Evolutionary conservation across 352 stramenopile genomes (phyloP), one percentile per base, ranked within the genome.

Genomic region (Globisporangium okanoganense): DNA sequence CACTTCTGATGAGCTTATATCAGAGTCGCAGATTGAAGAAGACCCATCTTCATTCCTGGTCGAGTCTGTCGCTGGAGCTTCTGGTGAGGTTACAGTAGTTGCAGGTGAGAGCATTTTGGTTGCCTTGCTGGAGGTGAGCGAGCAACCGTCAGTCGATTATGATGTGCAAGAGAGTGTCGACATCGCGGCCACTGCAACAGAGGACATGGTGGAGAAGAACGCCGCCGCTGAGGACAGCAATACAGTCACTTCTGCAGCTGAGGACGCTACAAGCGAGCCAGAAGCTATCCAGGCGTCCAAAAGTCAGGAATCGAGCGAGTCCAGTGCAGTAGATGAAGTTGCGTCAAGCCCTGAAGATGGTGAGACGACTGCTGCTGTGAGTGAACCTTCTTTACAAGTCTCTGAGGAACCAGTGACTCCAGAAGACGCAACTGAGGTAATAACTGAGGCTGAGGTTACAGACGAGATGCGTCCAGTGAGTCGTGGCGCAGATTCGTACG

Each of bases 401-500:
- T 3, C 6, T 6, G 29, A 33, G 29, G 29, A 33, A 33, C 29
- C 29, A 33, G 29, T 7, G 29, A 33, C 29, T 33, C 6, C 6
- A 33, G 29, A 3, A 7, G 29, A 33, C 6, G 29, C 29, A 6
- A 33, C 6, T 33, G 29, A 33, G 29, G 18, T 40, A 16, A 25
- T 3, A 16, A 18, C 10, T 20, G 50, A 60, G 20, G 31, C 6
- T 27, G 41, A 65, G 4, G 33, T 25, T 29, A 14, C n/a, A 14
- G 35, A 24, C 7, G 61, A 66, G 29, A 6, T 7, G 25, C 61
- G 61, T 20, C 44, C 51, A 9, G 43, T 35, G 36, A 66, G 41
- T 27, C 51, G 43, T 24, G 60, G 54, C 16, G 43, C 36, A 48
- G 53, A 66, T 25, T 52, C 61, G 45, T 66, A 62, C 22, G 61